A percentile compares a stretch with the other conserved stretches of the same genome.
Conservation (phyloP, 441 rosid genomes). For the Populus hybrid region DNA sequence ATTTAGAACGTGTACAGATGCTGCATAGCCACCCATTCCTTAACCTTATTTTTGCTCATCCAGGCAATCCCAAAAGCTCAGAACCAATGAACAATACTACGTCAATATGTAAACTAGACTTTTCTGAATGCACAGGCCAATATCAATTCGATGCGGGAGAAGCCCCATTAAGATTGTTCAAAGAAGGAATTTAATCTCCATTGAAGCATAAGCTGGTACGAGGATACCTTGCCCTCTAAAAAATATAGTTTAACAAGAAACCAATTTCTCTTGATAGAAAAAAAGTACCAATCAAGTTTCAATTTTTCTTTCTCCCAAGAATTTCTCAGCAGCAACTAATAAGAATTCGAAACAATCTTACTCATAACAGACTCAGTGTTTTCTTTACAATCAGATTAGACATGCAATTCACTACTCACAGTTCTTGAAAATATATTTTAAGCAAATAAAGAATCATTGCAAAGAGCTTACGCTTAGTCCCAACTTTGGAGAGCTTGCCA, state of each 20-base stretch:
- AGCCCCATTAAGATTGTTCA: neutral
- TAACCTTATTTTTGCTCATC: too few relatives aligned
- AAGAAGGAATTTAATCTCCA: neutral
- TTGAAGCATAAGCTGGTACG: neutral
- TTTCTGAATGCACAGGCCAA: neutral
- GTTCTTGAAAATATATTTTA: neutral
- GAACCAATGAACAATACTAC: neutral
- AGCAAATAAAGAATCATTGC: neutral
- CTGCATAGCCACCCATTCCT: neutral
- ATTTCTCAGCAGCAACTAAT: slow-evolving; percentile 10
- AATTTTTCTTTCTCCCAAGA: neutral
- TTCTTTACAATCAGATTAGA: neutral
- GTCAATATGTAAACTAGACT: neutral
- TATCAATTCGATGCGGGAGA: neutral
- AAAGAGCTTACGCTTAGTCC: slow-evolving; percentile 49
- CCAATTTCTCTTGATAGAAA: neutral
- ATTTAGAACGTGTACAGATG: neutral
- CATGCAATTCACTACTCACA: neutral
- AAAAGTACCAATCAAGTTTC: neutral
- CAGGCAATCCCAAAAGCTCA: neutral
- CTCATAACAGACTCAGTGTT: neutral
- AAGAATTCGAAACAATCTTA: neutral
- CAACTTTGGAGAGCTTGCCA: slow-evolving; percentile 62
- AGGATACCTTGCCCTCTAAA: neutral
- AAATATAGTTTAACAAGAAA: neutral